Evolutionary conservation across 495 filamentous ascomycete genomes (phyloP).

Genomic region (Neurospora sp.): DNA sequence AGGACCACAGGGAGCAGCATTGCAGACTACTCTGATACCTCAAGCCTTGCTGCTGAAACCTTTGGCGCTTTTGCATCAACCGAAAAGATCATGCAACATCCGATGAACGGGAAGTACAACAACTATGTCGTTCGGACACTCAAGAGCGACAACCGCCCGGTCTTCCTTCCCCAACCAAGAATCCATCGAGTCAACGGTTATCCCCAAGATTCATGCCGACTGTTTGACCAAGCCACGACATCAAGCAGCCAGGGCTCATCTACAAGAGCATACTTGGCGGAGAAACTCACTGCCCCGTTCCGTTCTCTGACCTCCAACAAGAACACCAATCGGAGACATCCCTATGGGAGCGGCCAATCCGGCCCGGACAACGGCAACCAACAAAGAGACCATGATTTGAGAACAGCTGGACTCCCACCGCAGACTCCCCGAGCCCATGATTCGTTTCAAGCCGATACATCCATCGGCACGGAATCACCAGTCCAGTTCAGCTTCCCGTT

Average conservation of each 20-base stretch:
- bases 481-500: slow-evolving; percentile 16
- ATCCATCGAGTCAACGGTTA: slow-evolving; percentile 19
- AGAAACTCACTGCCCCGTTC: slow-evolving; percentile 18
- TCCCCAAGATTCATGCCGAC: slow-evolving; percentile 15
- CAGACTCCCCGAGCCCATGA: neutral
- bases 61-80: slow-evolving; percentile 10
- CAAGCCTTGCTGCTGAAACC: neutral
- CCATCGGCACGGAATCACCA: slow-evolving; percentile 1
- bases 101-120: neutral
- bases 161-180: slow-evolving; percentile 18
- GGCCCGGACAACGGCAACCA: neutral
- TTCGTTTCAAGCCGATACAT: neutral
- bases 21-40: slow-evolving; percentile 26
- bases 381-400: neutral
- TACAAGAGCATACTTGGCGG: slow-evolving; percentile 8
- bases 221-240: slow-evolving; percentile 6
- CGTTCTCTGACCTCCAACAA: slow-evolving; percentile 5
- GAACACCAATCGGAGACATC: neutral
- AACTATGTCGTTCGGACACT: slow-evolving; percentile 10
- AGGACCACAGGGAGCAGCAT: slow-evolving; percentile 29
- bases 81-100: slow-evolving; percentile 20
- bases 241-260: slow-evolving; percentile 4
- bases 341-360: neutral
- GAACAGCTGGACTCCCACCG: neutral
- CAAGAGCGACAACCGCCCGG: slow-evolving; percentile 13